Evolutionary conservation across 306 rosid genomes (phyloP).

Genomic region (Corylus avellana): DNA sequence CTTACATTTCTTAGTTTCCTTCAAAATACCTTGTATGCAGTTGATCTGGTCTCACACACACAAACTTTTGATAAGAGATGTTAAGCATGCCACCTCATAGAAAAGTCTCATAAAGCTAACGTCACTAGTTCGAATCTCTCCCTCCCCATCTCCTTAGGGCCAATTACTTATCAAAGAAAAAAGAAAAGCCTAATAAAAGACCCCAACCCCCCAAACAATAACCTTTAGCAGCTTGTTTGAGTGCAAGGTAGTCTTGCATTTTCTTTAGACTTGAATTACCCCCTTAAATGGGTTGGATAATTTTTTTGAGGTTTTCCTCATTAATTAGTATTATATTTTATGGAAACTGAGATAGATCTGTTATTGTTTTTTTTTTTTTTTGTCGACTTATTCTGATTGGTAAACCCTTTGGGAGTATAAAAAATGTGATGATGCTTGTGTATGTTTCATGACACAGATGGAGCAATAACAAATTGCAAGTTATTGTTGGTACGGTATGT

Average conservation of each 20-base stretch:
- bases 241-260: neutral
- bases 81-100: too few species aligned
- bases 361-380: conserved; percentile 4
- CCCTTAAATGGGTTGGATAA: neutral
- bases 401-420: neutral
- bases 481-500: conserved; percentile 92
- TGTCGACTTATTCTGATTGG: conserved; percentile 8
- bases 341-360: conserved; percentile 19
- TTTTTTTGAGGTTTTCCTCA: conserved; percentile 9
- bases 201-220: neutral
- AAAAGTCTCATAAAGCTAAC: too few species aligned
- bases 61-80: too few species aligned
- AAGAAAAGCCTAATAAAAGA: too few species aligned
- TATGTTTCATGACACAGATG: conserved; percentile 57
- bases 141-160: too few species aligned
- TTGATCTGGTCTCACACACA: neutral
- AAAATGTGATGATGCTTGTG: neutral
- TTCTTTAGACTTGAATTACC: neutral
- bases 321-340: conserved; percentile 7
- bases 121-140: too few species aligned
- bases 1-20: neutral
- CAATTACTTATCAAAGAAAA: too few species aligned
- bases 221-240: neutral
- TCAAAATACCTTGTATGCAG: neutral
- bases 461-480: conserved; percentile 86